A percentile compares a stretch with the other conserved stretches of the same genome.
Evolutionary conservation across 2,329 filamentous ascomycete genomes (phyloP).

Genomic region (Chaetomium globosum): DNA sequence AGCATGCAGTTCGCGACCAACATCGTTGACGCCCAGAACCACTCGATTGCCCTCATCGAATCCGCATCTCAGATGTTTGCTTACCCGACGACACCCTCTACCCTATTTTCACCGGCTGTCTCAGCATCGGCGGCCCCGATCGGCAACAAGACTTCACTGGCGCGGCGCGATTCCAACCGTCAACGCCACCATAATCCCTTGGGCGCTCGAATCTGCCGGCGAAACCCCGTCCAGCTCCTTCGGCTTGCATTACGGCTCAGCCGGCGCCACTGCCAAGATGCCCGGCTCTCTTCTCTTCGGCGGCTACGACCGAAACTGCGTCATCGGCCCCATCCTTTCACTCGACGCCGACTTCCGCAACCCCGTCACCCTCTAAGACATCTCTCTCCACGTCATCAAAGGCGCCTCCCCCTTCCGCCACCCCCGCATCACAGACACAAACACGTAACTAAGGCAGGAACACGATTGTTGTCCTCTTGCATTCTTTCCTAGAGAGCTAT

Average conservation of each 20-base stretch:
- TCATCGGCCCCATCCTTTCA: background rate
- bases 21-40: background rate
- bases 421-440: background rate
- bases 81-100: conserved; percentile 12
- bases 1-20: background rate
- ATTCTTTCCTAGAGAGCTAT: too few species aligned
- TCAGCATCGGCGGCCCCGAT: conserved; percentile 12
- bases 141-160: conserved; percentile 11
- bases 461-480: too few species aligned
- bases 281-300: conserved; percentile 18
- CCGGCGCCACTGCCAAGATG: background rate
- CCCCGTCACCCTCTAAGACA: conserved; percentile 5
- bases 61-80: conserved; percentile 1
- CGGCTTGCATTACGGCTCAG: conserved; percentile 19
- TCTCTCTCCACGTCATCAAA: conserved; percentile 12
- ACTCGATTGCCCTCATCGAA: conserved; percentile 15
- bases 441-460: too few species aligned
- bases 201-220: conserved; percentile 5
- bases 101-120: conserved; percentile 23
- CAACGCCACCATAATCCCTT: conserved; percentile 21
- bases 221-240: conserved; percentile 8
- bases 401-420: conserved; percentile 16
- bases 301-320: conserved; percentile 25
- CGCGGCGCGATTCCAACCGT: background rate
- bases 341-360: conserved; percentile 10